Conservation (phyloP, 108 stramenopile species). For the Nitzschia sp. region DNA sequence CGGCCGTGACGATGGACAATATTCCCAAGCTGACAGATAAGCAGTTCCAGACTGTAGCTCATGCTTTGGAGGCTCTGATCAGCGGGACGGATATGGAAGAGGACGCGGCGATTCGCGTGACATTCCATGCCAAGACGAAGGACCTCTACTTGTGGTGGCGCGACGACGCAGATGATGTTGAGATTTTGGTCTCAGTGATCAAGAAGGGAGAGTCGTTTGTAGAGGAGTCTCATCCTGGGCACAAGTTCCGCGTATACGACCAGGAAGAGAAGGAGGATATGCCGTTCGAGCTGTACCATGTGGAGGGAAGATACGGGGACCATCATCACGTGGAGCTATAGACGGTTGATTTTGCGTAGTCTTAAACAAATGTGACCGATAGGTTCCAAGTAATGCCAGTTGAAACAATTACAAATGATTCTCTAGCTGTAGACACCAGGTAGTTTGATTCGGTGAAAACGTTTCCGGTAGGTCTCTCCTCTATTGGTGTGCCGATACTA, state of each 20-base stretch:
- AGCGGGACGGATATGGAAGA: conserved; percentile 51
- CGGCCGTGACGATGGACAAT: conserved; percentile 33
- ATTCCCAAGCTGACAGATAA: conserved; percentile 42
- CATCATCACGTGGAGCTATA: conserved; percentile 49
- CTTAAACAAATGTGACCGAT: too few relatives aligned
- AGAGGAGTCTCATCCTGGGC: conserved; percentile 49
- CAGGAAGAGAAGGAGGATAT: conserved; percentile 29
- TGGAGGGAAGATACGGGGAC: conserved; percentile 47
- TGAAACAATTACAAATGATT: too few relatives aligned
- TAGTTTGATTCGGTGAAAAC: too few relatives aligned
- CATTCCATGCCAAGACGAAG: conserved; percentile 39
- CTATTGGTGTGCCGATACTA: too few relatives aligned
- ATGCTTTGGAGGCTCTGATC: conserved; percentile 45
- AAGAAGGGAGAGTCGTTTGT: conserved; percentile 37
- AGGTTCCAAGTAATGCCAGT: neutral
- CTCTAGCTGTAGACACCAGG: too few relatives aligned
- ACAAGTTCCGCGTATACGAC: conserved; percentile 40
- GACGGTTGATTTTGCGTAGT: neutral
- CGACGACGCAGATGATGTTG: conserved; percentile 39
- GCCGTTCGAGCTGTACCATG: conserved; percentile 29
- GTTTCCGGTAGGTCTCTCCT: too few relatives aligned
- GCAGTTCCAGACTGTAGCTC: conserved; percentile 40
- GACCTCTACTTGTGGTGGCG: conserved; percentile 50
- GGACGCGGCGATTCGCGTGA: conserved; percentile 36
- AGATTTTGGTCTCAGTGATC: conserved; percentile 37